These are phyloP conservation scores for Fusarium staphyleae DNA, from an alignment of 2,329 filamentous ascomycete species.

Conservation along the genomic window DNA sequence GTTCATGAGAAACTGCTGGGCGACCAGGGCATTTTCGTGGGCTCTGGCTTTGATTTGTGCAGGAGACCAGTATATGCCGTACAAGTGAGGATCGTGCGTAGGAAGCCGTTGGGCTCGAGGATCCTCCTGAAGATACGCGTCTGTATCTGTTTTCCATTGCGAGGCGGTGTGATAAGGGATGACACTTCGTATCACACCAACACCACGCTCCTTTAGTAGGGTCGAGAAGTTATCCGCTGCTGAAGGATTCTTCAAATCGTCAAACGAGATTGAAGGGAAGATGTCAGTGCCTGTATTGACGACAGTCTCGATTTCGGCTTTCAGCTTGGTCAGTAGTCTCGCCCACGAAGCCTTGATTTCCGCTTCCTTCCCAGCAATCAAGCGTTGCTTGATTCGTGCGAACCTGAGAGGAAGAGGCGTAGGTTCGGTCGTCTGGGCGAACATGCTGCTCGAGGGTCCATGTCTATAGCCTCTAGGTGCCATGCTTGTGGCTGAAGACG, in stretches of 20 bases:
- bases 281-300: slow-evolving; percentile 41
- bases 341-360: slow-evolving; percentile 50
- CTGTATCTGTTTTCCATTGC: slow-evolving; percentile 59
- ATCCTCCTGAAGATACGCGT: slow-evolving; percentile 62
- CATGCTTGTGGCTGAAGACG: slow-evolving; percentile 15
- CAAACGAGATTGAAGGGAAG: slow-evolving; percentile 53
- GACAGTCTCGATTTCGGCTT: slow-evolving; percentile 49
- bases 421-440: slow-evolving; percentile 39
- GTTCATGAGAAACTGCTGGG: slow-evolving; percentile 58
- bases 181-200: slow-evolving; percentile 45
- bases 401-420: slow-evolving; percentile 51
- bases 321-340: slow-evolving; percentile 48
- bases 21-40: slow-evolving; percentile 49
- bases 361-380: slow-evolving; percentile 50
- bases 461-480: slow-evolving; percentile 26
- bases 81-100: slow-evolving; percentile 44
- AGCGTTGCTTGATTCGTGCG: slow-evolving; percentile 49
- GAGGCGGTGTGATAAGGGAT: slow-evolving; percentile 39
- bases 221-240: slow-evolving; percentile 39
- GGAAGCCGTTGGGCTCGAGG: slow-evolving; percentile 45
- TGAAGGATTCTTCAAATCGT: slow-evolving; percentile 45
- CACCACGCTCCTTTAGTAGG: slow-evolving; percentile 42
- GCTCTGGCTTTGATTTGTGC: slow-evolving; percentile 51
- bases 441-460: slow-evolving; percentile 40
- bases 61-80: slow-evolving; percentile 51